phyloP scores from a whole-genome alignment of 2,329 filamentous ascomycete species.

The Pseudogymnoascus sp. region DNA sequence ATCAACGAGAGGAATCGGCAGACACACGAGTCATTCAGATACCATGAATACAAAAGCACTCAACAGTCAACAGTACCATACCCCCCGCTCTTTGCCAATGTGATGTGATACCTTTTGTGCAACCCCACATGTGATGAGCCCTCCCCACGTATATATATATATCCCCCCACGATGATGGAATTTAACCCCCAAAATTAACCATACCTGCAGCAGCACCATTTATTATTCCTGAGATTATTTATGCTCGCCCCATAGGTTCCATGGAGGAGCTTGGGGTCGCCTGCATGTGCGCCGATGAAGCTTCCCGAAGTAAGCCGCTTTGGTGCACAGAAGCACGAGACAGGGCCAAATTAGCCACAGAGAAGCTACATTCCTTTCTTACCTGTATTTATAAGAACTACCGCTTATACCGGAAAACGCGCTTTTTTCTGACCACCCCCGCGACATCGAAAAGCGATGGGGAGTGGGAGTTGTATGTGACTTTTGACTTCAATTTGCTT shows the following conservation, averaged over 20 bases:
- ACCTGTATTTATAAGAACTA: not conserved
- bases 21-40: not conserved
- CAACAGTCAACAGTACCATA: not conserved
- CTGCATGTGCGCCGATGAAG: not conserved
- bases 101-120: conserved; percentile 6
- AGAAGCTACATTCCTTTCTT: not conserved
- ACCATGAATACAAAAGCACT: not conserved
- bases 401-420: not conserved
- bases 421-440: not conserved
- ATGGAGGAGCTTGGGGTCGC: not conserved
- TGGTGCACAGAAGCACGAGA: not conserved
- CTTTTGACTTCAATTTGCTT: not conserved
- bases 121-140: not conserved
- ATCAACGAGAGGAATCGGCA: not conserved
- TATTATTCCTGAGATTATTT: not conserved
- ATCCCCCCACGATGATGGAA: conserved; percentile 3
- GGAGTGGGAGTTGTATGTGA: not conserved
- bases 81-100: not conserved
- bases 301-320: conserved; percentile 1
- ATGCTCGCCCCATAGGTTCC: not conserved
- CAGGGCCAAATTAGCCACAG: not conserved
- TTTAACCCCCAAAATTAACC: not conserved
- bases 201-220: not conserved
- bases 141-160: conserved; percentile 5
- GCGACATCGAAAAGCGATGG: not conserved